These are phyloP conservation scores for Sporothrix schenckii DNA, from an alignment of 2,329 filamentous ascomycete species.

Conservation along the genomic window DNA sequence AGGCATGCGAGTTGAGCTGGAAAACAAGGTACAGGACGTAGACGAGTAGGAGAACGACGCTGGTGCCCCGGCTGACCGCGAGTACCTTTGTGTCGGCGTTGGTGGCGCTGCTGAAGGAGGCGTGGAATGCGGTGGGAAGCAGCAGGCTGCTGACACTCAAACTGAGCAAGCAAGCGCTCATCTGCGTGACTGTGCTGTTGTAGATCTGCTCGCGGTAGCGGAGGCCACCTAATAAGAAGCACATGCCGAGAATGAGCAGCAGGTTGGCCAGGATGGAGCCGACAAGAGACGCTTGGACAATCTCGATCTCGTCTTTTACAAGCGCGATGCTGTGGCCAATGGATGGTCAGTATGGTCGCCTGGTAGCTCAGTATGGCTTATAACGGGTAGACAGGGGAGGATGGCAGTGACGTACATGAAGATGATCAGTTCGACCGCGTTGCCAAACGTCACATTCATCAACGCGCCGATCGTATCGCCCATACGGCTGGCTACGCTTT, in stretches of 20 bases:
- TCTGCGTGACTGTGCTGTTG: constrained; percentile 72
- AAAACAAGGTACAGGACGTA: constrained; percentile 76
- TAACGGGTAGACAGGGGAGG: constrained; percentile 54
- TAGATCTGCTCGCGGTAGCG: constrained; percentile 72
- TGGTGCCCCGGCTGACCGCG: constrained; percentile 75
- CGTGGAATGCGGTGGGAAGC: constrained; percentile 59
- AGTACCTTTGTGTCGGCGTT: constrained; percentile 65
- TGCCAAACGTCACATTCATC: constrained; percentile 89
- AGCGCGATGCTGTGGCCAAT: constrained; percentile 33
- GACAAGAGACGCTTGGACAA: constrained; percentile 75
- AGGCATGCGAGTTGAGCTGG: constrained; percentile 70
- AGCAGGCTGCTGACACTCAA: constrained; percentile 56
- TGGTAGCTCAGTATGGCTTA: too few relatives aligned
- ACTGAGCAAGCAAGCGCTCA: constrained; percentile 71
- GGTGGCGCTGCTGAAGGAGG: constrained; percentile 63
- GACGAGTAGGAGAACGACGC: constrained; percentile 71
- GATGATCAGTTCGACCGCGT: constrained; percentile 87
- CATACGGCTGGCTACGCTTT: constrained; percentile 79
- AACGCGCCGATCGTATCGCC: constrained; percentile 87
- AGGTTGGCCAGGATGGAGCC: constrained; percentile 79
- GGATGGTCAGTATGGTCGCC: not conserved
- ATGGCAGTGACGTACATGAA: constrained; percentile 48
- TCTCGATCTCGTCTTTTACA: constrained; percentile 64
- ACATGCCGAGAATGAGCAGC: constrained; percentile 74
- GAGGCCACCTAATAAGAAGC: constrained; percentile 69